Evolutionary conservation across 73 alveolate genomes (phyloP).

Genomic region (Paramecium caudatum): DNA sequence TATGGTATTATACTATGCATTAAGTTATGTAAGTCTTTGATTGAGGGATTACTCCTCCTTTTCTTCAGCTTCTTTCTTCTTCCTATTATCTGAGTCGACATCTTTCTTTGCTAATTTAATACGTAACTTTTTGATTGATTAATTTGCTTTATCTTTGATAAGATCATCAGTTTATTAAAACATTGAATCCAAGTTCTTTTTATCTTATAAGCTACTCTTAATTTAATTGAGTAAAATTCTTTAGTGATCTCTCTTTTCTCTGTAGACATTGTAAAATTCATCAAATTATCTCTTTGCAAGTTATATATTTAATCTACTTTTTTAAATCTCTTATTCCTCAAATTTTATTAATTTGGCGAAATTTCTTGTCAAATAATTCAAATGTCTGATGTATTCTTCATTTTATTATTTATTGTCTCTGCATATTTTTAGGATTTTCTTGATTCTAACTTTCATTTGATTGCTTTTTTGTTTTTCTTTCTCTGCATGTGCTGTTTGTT

Average conservation of each 20-base stretch:
- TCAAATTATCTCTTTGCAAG: not conserved
- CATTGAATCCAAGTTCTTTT: conserved; percentile 6
- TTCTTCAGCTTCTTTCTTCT: not conserved
- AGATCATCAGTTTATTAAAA: conserved; percentile 4
- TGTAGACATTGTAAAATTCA: conserved; percentile 16
- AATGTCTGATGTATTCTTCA: conserved; percentile 81
- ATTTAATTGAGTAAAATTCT: not conserved
- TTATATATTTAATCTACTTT: conserved; percentile 31
- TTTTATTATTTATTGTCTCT: conserved; percentile 80
- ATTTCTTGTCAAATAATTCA: conserved; percentile 73
- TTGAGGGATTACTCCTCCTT: not conserved
- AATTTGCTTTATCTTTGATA: not conserved
- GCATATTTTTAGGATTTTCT: conserved; percentile 77
- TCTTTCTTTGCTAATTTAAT: not conserved
- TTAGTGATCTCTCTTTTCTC: not conserved
- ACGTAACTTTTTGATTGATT: not conserved
- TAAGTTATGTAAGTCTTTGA: not conserved
- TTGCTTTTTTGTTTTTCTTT: conserved; percentile 75
- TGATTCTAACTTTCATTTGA: conserved; percentile 75
- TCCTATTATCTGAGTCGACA: not conserved
- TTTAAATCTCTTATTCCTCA: conserved; percentile 71
- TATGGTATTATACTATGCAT: not conserved
- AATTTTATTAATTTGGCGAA: conserved; percentile 78
- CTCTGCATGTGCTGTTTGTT: conserved; percentile 72
- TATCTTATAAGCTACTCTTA: not conserved